Conservation (phyloP, 805 yeast species). For the Saccharomycopsis amapae region DNA sequence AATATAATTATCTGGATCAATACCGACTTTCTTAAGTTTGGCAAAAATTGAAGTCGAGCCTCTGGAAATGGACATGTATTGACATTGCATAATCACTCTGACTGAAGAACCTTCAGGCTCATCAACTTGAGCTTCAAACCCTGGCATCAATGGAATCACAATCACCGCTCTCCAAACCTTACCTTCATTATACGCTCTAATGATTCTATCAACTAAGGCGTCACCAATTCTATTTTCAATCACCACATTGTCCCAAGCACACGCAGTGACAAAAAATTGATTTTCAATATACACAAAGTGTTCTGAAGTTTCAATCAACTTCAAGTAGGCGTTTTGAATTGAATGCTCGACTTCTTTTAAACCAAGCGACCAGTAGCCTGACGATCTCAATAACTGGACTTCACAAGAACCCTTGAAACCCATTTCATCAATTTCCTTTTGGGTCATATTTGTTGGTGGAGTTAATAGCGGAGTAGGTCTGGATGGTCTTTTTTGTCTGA, state of each 20-base stretch:
- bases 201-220: constrained; percentile 94
- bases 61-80: constrained; percentile 85
- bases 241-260: constrained; percentile 73
- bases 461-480: constrained; percentile 85
- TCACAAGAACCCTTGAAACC: constrained; percentile 79
- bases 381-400: constrained; percentile 80
- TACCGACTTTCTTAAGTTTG: constrained; percentile 67
- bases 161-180: constrained; percentile 86
- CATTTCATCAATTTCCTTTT: constrained; percentile 55
- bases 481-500: constrained; percentile 92
- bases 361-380: constrained; percentile 92
- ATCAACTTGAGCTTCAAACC: constrained; percentile 90
- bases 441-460: constrained; percentile 85
- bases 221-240: constrained; percentile 89
- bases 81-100: constrained; percentile 93
- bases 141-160: constrained; percentile 95
- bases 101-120: constrained; percentile 92
- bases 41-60: constrained; percentile 87
- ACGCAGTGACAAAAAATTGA: constrained; percentile 90
- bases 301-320: constrained; percentile 82
- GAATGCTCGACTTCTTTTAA: constrained; percentile 78
- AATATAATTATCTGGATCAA: constrained; percentile 84
- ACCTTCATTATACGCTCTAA: constrained; percentile 73
- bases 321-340: constrained; percentile 87
- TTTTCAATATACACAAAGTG: constrained; percentile 93